Percentiles rank a stretch among this genome's conserved stretches.
Conservation (phyloP, 306 rosid species). For the Quercus ilex region DNA sequence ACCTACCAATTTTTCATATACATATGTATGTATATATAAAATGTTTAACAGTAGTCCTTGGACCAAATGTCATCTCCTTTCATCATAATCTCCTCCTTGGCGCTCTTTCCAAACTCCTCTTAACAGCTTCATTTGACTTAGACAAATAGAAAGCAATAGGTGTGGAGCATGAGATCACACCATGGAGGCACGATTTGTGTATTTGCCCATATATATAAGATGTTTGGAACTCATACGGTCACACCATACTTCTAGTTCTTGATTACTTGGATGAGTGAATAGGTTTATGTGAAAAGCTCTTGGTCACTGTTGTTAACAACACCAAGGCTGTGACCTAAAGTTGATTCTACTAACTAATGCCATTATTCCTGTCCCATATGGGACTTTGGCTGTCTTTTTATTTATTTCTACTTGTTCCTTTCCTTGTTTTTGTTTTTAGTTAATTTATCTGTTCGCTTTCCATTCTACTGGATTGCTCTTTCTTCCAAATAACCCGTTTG, state of each 20-base stretch:
- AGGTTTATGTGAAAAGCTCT: neutral
- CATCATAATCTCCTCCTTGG: neutral
- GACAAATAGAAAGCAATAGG: too few species aligned
- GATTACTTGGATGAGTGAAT: neutral
- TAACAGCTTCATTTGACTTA: too few species aligned
- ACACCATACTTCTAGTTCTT: neutral
- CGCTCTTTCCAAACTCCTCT: too few species aligned
- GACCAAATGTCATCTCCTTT: neutral
- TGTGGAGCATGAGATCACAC: too few species aligned
- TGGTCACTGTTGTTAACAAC: neutral
- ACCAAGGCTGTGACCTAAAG: neutral
- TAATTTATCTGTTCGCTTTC: neutral
- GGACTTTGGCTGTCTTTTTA: neutral
- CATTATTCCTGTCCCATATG: too few species aligned
- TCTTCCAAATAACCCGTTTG: neutral
- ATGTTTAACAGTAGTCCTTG: too few species aligned
- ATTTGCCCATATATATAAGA: too few species aligned
- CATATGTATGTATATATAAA: too few species aligned
- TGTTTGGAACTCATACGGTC: too few species aligned
- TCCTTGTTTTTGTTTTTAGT: neutral
- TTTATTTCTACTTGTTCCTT: neutral
- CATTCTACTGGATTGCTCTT: neutral
- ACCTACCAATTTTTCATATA: too few species aligned
- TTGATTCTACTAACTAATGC: neutral
- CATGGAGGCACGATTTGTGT: too few species aligned